These are phyloP conservation scores for Aspergillus aculeatinus DNA, from an alignment of 2,329 filamentous ascomycete genomes.

Conservation along the genomic window DNA sequence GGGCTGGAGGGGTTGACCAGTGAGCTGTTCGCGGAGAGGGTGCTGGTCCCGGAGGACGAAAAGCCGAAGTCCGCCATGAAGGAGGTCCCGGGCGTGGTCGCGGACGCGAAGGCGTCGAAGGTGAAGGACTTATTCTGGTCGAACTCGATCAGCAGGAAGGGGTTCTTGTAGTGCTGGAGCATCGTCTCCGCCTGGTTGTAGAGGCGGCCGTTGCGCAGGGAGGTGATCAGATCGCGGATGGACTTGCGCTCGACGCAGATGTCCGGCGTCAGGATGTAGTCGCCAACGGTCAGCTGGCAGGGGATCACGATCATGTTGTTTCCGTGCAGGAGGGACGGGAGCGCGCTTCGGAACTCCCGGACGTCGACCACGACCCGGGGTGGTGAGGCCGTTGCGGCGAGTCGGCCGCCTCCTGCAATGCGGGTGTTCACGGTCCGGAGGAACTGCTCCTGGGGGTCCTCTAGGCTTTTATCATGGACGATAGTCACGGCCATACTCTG, in stretches of 20 bases:
- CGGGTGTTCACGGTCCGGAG: constrained; percentile 93
- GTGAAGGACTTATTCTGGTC: constrained; percentile 97
- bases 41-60: constrained; percentile 49
- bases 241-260: constrained; percentile 96
- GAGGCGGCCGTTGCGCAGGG: constrained; percentile 85
- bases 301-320: constrained; percentile 85
- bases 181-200: constrained; percentile 92
- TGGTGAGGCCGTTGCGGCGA: constrained; percentile 79
- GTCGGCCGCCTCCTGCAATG: constrained; percentile 86
- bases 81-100: constrained; percentile 40
- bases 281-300: constrained; percentile 93
- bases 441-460: constrained; percentile 88
- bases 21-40: constrained; percentile 56
- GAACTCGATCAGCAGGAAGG: constrained; percentile 95
- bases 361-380: constrained; percentile 93
- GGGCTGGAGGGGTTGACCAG: constrained; percentile 62
- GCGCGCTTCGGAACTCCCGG: constrained; percentile 88
- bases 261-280: constrained; percentile 87
- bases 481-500: constrained; percentile 83
- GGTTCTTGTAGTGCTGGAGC: constrained; percentile 85
- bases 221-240: constrained; percentile 84
- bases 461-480: constrained; percentile 67
- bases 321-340: constrained; percentile 88
- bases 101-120: constrained; percentile 64
- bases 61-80: constrained; percentile 56